phyloP scores from a whole-genome alignment of 2,329 filamentous ascomycete genomes.

The Curvularia hawaiiensis region DNA sequence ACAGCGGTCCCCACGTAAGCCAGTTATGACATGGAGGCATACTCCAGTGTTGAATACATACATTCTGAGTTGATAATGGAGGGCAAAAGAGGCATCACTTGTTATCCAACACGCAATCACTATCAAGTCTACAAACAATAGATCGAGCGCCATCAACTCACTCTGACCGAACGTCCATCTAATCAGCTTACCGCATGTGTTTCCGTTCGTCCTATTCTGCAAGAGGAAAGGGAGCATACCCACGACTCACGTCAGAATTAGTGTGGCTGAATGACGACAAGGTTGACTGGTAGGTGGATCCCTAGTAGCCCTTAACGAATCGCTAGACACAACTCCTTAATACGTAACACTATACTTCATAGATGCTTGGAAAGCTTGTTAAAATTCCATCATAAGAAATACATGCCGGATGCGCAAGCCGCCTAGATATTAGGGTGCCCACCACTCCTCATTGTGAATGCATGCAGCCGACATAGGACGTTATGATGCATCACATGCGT shows the following conservation, averaged over 20 bases:
- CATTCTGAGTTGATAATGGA: background rate
- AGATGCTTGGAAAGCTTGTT: too few relatives aligned
- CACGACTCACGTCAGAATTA: background rate
- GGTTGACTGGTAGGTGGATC: background rate
- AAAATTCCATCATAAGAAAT: too few relatives aligned
- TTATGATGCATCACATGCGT: too few relatives aligned
- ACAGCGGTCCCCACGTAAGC: too few relatives aligned
- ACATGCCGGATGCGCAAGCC: background rate
- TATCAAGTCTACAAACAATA: background rate
- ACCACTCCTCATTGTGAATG: background rate
- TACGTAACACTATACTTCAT: too few relatives aligned
- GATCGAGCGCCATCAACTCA: background rate
- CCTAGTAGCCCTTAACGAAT: background rate
- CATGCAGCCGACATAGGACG: background rate
- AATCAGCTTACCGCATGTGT: background rate
- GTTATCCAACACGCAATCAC: background rate
- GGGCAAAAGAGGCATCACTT: background rate
- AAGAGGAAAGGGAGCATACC: background rate
- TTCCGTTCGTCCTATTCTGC: background rate
- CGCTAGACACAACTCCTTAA: background rate
- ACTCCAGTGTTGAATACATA: background rate
- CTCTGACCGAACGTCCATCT: too few relatives aligned
- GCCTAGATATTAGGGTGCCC: too few relatives aligned
- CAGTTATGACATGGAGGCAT: too few relatives aligned
- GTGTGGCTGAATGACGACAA: background rate